Base-by-base conservation (phyloP, 2,329 filamentous ascomycete genomes). In the Acrocalymma vagum region DNA sequence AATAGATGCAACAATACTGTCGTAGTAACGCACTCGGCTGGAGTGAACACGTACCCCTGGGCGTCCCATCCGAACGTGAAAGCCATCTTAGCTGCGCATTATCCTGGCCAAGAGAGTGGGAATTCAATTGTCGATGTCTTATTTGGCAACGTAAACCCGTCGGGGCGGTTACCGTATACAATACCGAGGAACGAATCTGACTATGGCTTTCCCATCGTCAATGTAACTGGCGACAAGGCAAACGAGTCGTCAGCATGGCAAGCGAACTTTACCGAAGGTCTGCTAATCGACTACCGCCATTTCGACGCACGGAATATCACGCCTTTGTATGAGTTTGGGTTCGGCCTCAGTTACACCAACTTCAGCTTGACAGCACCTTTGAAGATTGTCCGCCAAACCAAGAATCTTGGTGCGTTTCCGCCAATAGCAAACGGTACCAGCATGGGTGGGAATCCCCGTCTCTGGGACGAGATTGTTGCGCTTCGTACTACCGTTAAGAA, bases 311-410 rank as follows among this genome's bases (percentile, higher is more conserved):
- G 76, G 24, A 74, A 81, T 45, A 78, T 81, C 34, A 80, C 81
- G 1, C 87, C 88, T 1, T 80, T 87, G 47, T 94, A 84, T 67
- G 88, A 91, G 60, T 95, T 94, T 53, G 90, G 90, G 3, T 88
- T 80, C 57, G 90, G 90, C 30, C 74, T 95, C 5, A 53, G 59
- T 0, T 95, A 93, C 77, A 90, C 88, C 1, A 88, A 79, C 1
- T 92, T 94, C 60, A 65, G 79, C 38, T 89, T 92, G 14, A 89
- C 90, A 71, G 80, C 83, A 10, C 75, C 86, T 62, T 70, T 93
- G 15, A 60, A 75, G 16, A 71, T 90, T 27, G 56, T 75, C 42
- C 81, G 1, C 18, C 80, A 35, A 3, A 78, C 32, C 80, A 82
- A 62, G 68, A 81, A 26, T 82, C 83, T 58, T 70, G 28, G n/a